Percentiles rank a stretch among this genome's conserved stretches.
Evolutionary conservation across 192 early-diverging fungal genomes (phyloP).

Genomic region (Piromyces sp.): DNA sequence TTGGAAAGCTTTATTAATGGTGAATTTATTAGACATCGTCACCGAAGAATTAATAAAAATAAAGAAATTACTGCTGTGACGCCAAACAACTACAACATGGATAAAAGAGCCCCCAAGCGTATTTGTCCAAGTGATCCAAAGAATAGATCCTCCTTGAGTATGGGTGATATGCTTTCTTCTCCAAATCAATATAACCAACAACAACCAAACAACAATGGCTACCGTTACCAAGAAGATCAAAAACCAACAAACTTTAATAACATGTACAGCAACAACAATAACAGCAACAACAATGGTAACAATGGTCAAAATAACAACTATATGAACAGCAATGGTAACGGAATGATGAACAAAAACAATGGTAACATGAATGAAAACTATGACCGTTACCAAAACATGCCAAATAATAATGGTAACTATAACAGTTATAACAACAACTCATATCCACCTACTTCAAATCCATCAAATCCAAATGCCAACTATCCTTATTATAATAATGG

Average conservation of each 20-base stretch:
- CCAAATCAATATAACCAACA: not conserved
- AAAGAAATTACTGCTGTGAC: not conserved
- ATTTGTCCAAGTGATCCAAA: not conserved
- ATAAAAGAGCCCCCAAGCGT: not conserved
- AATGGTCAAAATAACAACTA: too few species aligned
- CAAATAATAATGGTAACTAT: not conserved
- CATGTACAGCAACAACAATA: not conserved
- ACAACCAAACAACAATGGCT: too few species aligned
- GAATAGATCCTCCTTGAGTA: not conserved
- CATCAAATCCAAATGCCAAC: not conserved
- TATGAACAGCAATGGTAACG: too few species aligned
- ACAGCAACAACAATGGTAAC: not conserved
- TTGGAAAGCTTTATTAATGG: not conserved
- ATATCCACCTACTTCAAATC: too few species aligned
- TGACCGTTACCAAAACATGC: not conserved
- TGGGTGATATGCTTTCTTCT: not conserved
- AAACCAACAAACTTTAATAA: not conserved
- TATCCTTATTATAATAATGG: not conserved
- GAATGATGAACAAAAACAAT: not conserved
- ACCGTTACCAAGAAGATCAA: too few species aligned
- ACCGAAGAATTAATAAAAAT: not conserved
- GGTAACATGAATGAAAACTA: not conserved
- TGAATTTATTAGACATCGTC: not conserved
- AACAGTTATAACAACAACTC: not conserved
- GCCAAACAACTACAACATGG: too few species aligned